Conservation (phyloP, 768 basidiomycete genomes). For the Pulveroboletus sp. region DNA sequence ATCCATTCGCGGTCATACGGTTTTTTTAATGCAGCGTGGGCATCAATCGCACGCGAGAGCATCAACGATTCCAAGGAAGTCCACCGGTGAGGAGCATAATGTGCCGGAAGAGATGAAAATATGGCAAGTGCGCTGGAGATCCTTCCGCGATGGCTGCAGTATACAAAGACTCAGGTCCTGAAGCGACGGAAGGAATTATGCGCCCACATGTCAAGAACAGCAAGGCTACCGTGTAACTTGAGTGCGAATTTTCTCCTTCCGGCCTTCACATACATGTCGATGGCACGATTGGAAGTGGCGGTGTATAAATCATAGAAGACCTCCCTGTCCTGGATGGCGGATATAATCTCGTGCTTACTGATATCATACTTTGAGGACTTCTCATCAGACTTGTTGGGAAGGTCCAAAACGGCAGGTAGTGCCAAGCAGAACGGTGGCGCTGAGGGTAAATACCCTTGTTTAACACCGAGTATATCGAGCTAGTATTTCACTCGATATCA, state of each 20-base stretch:
- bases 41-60: slow-evolving; percentile 70
- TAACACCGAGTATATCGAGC: slow-evolving; percentile 85
- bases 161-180: slow-evolving; percentile 8
- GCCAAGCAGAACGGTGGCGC: slow-evolving; percentile 70
- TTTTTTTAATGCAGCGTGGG: slow-evolving; percentile 55
- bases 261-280: slow-evolving; percentile 82
- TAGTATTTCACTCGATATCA: slow-evolving; percentile 30
- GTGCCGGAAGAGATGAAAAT: slow-evolving; percentile 79
- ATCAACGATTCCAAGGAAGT: slow-evolving; percentile 76
- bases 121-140: slow-evolving; percentile 61
- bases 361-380: slow-evolving; percentile 36
- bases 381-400: slow-evolving; percentile 19
- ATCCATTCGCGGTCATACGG: slow-evolving; percentile 77
- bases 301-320: slow-evolving; percentile 80
- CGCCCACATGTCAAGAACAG: slow-evolving; percentile 87
- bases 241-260: slow-evolving; percentile 83
- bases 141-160: slow-evolving; percentile 62
- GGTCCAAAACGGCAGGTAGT: slow-evolving; percentile 18
- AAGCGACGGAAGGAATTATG: neutral
- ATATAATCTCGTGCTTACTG: slow-evolving; percentile 58
- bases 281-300: slow-evolving; percentile 71
- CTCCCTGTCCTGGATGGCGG: slow-evolving; percentile 52
- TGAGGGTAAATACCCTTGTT: slow-evolving; percentile 65
- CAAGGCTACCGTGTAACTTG: slow-evolving; percentile 81
- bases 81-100: slow-evolving; percentile 83